phyloP scores from a whole-genome alignment of 805 yeast species.

The Monosporozyma unispora region DNA sequence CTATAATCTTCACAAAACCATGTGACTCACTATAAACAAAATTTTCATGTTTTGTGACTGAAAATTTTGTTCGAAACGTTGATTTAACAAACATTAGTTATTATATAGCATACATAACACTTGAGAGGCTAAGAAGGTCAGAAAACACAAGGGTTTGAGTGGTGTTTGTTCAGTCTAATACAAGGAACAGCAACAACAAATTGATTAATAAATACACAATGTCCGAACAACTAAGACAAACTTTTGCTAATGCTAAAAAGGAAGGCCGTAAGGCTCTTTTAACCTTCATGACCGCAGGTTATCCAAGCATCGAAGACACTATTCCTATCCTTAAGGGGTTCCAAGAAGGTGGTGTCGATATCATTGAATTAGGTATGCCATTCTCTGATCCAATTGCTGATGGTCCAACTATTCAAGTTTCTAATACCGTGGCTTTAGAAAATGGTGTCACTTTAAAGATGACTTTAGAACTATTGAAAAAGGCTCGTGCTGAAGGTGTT shows the following conservation, averaged over 20 bases:
- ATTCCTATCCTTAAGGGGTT: constrained; percentile 77
- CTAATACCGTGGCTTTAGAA: constrained; percentile 72
- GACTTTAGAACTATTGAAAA: constrained; percentile 60
- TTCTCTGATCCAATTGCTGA: constrained; percentile 98
- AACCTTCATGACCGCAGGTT: constrained; percentile 91
- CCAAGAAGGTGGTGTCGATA: constrained; percentile 92
- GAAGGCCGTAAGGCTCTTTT: constrained; percentile 80
- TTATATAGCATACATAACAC: too few relatives aligned
- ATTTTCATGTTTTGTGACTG: too few relatives aligned
- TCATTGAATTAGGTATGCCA: constrained; percentile 92
- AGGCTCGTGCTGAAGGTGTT: constrained; percentile 78
- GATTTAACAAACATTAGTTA: too few relatives aligned
- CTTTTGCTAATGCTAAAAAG: constrained; percentile 46
- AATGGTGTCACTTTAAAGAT: constrained; percentile 70
- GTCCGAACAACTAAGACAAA: constrained; percentile 38
- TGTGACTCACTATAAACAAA: too few relatives aligned
- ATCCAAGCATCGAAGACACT: constrained; percentile 81
- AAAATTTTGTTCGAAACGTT: too few relatives aligned
- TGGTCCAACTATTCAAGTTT: constrained; percentile 91
- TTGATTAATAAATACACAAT: too few relatives aligned
- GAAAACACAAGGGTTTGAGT: background rate
- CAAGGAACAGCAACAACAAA: too few relatives aligned
- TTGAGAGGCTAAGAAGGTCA: too few relatives aligned
- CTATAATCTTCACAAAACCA: too few relatives aligned
- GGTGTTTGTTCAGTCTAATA: too few relatives aligned